Conservation (phyloP, 176 grass and related monocot genomes). For the Phoenix roebelenii region DNA sequence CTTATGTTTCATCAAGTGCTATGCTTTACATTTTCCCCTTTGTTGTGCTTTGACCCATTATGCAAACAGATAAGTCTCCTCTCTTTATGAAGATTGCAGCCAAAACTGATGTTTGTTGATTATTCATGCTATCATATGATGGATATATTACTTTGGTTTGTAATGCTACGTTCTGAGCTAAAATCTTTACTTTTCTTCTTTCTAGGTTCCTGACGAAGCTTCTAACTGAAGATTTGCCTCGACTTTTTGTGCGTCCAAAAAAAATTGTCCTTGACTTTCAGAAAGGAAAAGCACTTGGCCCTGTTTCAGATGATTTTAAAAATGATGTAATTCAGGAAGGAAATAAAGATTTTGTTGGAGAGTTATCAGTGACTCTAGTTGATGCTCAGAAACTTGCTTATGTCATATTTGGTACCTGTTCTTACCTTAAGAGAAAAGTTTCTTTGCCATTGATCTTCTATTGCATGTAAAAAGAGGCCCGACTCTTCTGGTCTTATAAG, state of each 20-base stretch:
- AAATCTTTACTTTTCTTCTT: background rate
- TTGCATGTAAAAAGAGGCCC: too few species aligned
- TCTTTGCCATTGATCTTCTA: background rate
- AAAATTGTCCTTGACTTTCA: conserved; percentile 99
- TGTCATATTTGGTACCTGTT: conserved; percentile 51
- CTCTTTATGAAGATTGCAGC: too few species aligned
- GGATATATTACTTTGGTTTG: too few species aligned
- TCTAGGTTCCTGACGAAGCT: conserved; percentile 92
- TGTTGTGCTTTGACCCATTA: too few species aligned
- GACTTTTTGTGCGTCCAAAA: conserved; percentile 87
- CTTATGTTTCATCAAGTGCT: too few species aligned
- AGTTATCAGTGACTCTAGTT: conserved; percentile 87
- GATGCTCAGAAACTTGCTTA: conserved; percentile 93
- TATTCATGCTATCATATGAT: background rate
- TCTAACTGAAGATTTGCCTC: conserved; percentile 88
- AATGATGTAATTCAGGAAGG: conserved; percentile 56
- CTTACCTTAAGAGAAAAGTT: too few species aligned
- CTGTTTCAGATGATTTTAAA: conserved; percentile 40
- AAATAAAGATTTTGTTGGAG: conserved; percentile 86
- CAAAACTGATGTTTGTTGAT: background rate
- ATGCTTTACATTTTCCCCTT: too few species aligned
- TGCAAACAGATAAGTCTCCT: too few species aligned
- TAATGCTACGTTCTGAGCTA: too few species aligned
- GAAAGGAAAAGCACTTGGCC: conserved; percentile 71
- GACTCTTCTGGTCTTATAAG: too few species aligned